Evolutionary conservation across 495 filamentous ascomycete genomes (phyloP).

Genomic region (Aspergillus diversus): DNA sequence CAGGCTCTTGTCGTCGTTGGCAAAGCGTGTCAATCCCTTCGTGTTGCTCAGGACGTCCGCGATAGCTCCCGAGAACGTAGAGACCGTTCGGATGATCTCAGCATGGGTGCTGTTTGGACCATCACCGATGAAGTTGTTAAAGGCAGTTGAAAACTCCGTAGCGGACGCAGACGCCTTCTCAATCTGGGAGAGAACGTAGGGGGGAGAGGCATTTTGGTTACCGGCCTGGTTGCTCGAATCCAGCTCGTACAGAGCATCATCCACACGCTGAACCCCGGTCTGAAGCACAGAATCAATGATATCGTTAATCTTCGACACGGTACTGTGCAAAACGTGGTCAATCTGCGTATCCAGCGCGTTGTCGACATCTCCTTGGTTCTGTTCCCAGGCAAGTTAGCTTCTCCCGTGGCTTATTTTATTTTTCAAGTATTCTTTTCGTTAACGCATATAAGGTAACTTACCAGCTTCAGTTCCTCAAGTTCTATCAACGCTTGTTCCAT

Average conservation of each 20-base stretch:
- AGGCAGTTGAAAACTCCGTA: constrained; percentile 94
- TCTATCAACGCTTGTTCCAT: constrained; percentile 95
- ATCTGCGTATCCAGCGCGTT: constrained; percentile 86
- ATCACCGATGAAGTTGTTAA: constrained; percentile 97
- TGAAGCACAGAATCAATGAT: constrained; percentile 97
- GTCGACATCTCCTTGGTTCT: constrained; percentile 75
- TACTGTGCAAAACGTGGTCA: constrained; percentile 81
- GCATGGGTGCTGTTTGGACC: constrained; percentile 90
- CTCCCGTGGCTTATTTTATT: too few species aligned
- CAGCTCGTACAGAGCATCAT: constrained; percentile 95
- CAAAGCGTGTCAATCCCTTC: constrained; percentile 91
- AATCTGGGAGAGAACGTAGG: constrained; percentile 93
- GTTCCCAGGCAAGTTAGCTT: constrained; percentile 1
- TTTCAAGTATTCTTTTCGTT: too few species aligned
- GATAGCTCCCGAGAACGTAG: constrained; percentile 85
- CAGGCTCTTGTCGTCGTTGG: constrained; percentile 90
- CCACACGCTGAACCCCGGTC: constrained; percentile 89
- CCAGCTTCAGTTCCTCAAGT: constrained; percentile 77
- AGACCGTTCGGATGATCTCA: constrained; percentile 90
- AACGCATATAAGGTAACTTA: constrained; percentile 27
- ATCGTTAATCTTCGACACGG: constrained; percentile 90
- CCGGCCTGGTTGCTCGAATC: constrained; percentile 98
- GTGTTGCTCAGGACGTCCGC: constrained; percentile 95
- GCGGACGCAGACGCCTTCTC: constrained; percentile 95
- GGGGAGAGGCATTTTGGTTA: constrained; percentile 96